Evolutionary conservation across 164 flowering plant genomes (phyloP).

Genomic region (Cinnamomum chago): DNA sequence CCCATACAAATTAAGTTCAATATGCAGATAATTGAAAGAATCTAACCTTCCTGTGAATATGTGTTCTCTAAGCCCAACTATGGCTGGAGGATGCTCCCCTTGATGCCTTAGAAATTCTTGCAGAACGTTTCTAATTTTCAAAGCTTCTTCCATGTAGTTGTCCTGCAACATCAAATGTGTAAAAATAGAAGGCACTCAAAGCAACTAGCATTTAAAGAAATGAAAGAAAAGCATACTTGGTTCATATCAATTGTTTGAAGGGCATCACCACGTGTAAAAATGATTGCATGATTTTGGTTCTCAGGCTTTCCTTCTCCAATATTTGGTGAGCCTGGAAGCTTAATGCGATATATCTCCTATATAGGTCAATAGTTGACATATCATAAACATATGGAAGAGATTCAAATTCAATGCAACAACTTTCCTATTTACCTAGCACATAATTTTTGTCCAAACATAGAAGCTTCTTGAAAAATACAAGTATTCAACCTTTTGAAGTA

Average conservation of each 20-base stretch:
- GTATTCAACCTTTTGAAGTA: background rate
- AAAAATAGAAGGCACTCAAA: slow-evolving; percentile 6
- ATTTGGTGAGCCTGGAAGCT: slow-evolving; percentile 88
- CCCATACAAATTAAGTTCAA: too few species aligned
- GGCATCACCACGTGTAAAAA: slow-evolving; percentile 95
- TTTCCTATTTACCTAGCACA: too few species aligned
- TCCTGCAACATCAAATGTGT: slow-evolving; percentile 43
- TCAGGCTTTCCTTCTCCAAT: slow-evolving; percentile 98
- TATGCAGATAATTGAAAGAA: background rate
- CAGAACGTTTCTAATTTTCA: slow-evolving; percentile 82
- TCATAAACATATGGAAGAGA: background rate
- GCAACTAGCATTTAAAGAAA: background rate
- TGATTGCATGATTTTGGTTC: slow-evolving; percentile 90
- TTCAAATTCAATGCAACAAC: background rate
- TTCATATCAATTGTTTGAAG: slow-evolving; percentile 96
- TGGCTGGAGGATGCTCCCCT: slow-evolving; percentile 56
- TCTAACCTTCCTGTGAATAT: slow-evolving; percentile 90
- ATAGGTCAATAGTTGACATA: slow-evolving; percentile 1
- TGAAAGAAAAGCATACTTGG: slow-evolving; percentile 44
- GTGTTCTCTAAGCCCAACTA: slow-evolving; percentile 85
- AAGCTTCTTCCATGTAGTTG: slow-evolving; percentile 84
- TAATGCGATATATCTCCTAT: slow-evolving; percentile 83
- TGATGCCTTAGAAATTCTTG: slow-evolving; percentile 61
- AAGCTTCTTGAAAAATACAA: background rate
- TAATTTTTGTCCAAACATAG: background rate